Base-by-base conservation (phyloP, 1,284 basidiomycete genomes). In the Uromyces viciae-fabae region DNA sequence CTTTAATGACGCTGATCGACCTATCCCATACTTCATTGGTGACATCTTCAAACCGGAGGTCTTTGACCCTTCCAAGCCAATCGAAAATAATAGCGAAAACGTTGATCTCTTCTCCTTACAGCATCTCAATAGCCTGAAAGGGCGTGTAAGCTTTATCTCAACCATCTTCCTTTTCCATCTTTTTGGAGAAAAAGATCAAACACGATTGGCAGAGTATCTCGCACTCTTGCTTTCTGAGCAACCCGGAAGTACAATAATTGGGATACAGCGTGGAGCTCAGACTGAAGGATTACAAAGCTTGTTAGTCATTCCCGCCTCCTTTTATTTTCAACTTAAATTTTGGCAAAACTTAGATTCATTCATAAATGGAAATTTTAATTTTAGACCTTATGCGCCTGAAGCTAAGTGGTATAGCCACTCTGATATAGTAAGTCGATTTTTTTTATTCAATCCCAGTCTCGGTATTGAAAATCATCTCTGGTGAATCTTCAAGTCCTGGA, bases 171-270 rank as follows among this genome's bases (percentile, higher is more conserved):
- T 75, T n/a, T 75, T 75, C 33, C 73, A 75, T 60, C 40, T 75
- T 19, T 75, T 75, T 36, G 54, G 31, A 2, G 28, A 64, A 43
- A 25, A 43, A n/a, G 73, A 62, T 25, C 73, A 75, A 75, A 40
- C 33, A 46, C 31, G 25, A n/a, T 40, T 75, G 17, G 73, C 56
- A 0, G 36, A 60, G 9, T 46, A 11, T 43, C 49, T 33, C 31
- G 56, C 40, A 8, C n/a, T 46, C 15, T 62, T 75, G 11, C 73
- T 75, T 46, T 75, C 73, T 8, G 54, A 75, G 19, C 25, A 75
- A 75, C 56, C 73, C 7, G 73, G 73, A 11, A 60, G 56, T n/a
- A 28, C 73, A 22, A 75, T 75, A 28, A 62, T 75, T 49, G 73
- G 73, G 1, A 42, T 28, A 14, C 73, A 75, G 54, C 36, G 49